Evolutionary conservation across 306 rosid genomes (phyloP).

Genomic region (Lablab purpureus): DNA sequence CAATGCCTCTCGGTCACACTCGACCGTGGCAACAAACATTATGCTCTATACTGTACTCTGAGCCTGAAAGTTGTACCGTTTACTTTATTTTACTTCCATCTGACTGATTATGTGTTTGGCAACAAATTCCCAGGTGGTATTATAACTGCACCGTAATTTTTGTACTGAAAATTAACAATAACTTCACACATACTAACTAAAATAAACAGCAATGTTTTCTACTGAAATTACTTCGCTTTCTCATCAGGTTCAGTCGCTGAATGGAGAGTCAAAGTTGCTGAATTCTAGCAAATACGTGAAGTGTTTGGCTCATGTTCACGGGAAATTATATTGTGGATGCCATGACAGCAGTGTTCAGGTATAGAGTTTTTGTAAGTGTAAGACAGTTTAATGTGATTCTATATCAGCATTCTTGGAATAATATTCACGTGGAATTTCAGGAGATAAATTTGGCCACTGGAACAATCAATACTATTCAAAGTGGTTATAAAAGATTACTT

Average conservation of each 20-base stretch:
- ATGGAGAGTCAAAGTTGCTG: slow-evolving; percentile 67
- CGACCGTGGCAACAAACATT: background rate
- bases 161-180: background rate
- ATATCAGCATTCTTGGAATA: slow-evolving; percentile 36
- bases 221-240: slow-evolving; percentile 28
- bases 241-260: slow-evolving; percentile 71
- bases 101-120: background rate
- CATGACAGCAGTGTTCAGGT: slow-evolving; percentile 91
- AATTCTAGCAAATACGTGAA: slow-evolving; percentile 74
- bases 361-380: slow-evolving; percentile 34
- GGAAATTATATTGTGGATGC: slow-evolving; percentile 87
- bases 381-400: slow-evolving; percentile 23
- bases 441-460: slow-evolving; percentile 83
- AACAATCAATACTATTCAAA: slow-evolving; percentile 67
- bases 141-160: background rate
- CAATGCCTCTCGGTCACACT: slow-evolving; percentile 22
- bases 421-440: slow-evolving; percentile 55
- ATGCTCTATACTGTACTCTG: slow-evolving; percentile 31
- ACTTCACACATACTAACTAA: background rate
- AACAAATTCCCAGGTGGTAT: background rate
- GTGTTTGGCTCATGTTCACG: slow-evolving; percentile 70
- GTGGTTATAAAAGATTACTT: slow-evolving; percentile 72
- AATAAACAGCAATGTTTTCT: slow-evolving; percentile 26
- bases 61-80: slow-evolving; percentile 15
- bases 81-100: background rate